These are phyloP conservation scores for Zygosaccharomyces bisporus DNA, from an alignment of 805 yeast genomes.

Conservation along the genomic window DNA sequence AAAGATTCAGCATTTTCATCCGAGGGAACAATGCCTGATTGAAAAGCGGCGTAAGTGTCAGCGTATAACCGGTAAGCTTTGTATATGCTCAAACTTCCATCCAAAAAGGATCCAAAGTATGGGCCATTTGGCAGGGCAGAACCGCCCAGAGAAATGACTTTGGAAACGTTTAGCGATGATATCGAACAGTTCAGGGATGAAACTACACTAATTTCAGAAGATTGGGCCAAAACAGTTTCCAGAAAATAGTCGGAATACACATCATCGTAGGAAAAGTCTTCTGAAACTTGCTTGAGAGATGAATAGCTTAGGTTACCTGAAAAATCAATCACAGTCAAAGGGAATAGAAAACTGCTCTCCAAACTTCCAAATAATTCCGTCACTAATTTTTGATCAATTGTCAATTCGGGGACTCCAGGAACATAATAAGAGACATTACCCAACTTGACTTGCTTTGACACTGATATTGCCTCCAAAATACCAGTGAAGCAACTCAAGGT, in stretches of 20 bases:
- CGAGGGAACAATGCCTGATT: slow-evolving; percentile 4
- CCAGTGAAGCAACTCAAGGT: slow-evolving; percentile 1
- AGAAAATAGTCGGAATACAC: slow-evolving; percentile 3
- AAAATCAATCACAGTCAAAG: slow-evolving; percentile 1
- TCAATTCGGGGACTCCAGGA: slow-evolving; percentile 3
- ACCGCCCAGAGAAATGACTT: slow-evolving; percentile 1
- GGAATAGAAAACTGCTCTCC: slow-evolving; percentile 3
- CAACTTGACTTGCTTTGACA: slow-evolving; percentile 4
- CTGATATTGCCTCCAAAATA: not conserved
- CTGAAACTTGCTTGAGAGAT: not conserved
- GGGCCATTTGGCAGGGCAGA: slow-evolving; percentile 4
- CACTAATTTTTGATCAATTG: slow-evolving; percentile 1
- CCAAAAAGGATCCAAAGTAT: slow-evolving; percentile 2
- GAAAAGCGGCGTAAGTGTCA: slow-evolving; percentile 5
- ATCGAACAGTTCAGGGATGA: not conserved
- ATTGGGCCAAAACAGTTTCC: slow-evolving; percentile 1
- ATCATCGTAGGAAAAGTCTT: slow-evolving; percentile 3
- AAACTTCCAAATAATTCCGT: not conserved
- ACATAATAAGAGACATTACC: slow-evolving; percentile 3
- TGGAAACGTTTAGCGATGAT: slow-evolving; percentile 1
- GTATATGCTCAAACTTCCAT: slow-evolving; percentile 2
- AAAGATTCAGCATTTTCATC: slow-evolving; percentile 4
- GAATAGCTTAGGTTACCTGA: slow-evolving; percentile 1
- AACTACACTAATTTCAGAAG: slow-evolving; percentile 1
- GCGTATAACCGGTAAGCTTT: slow-evolving; percentile 4